phyloP scores from a whole-genome alignment of 1,139 yeast genomes.

The Hyphopichia buzzinii region DNA sequence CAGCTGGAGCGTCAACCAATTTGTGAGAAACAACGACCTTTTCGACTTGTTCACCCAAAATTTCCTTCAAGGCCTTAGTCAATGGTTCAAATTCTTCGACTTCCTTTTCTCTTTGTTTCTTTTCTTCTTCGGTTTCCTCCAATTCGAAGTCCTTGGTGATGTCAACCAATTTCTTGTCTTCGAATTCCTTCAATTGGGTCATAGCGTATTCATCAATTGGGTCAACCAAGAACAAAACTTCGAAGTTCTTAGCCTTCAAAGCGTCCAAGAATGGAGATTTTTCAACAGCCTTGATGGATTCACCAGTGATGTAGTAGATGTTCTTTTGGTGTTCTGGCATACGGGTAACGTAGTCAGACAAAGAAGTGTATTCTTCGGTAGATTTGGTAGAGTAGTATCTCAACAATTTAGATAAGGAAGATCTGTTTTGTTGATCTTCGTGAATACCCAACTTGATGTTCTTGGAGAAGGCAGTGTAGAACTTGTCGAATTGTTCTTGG shows the following conservation, averaged over 20 bases:
- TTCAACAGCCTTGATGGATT: slow-evolving; percentile 95
- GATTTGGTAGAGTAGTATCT: slow-evolving; percentile 98
- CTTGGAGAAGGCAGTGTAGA: slow-evolving; percentile 97
- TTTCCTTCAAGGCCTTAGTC: slow-evolving; percentile 93
- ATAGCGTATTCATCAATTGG: slow-evolving; percentile 99
- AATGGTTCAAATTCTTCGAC: slow-evolving; percentile 88
- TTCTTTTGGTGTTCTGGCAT: slow-evolving; percentile 99
- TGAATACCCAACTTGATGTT: slow-evolving; percentile 98
- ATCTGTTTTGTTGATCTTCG: slow-evolving; percentile 98
- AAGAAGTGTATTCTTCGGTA: slow-evolving; percentile 87
- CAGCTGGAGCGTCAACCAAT: slow-evolving; percentile 98
- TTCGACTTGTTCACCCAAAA: slow-evolving; percentile 98
- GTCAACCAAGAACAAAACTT: slow-evolving; percentile 95
- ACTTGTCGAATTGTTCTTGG: slow-evolving; percentile 96
- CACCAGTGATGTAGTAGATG: slow-evolving; percentile 99
- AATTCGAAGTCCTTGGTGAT: slow-evolving; percentile 98
- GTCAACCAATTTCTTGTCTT: slow-evolving; percentile 98
- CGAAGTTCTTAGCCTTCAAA: slow-evolving; percentile 97
- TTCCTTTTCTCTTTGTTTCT: slow-evolving; percentile 90
- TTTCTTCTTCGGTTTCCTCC: slow-evolving; percentile 99
- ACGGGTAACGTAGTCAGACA: slow-evolving; percentile 96
- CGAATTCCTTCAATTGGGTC: slow-evolving; percentile 99
- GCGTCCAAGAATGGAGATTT: slow-evolving; percentile 99
- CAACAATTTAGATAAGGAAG: slow-evolving; percentile 90
- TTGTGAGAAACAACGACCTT: slow-evolving; percentile 98